Evolutionary conservation across 495 filamentous ascomycete genomes (phyloP).

Genomic region (Xylaria intraflava): DNA sequence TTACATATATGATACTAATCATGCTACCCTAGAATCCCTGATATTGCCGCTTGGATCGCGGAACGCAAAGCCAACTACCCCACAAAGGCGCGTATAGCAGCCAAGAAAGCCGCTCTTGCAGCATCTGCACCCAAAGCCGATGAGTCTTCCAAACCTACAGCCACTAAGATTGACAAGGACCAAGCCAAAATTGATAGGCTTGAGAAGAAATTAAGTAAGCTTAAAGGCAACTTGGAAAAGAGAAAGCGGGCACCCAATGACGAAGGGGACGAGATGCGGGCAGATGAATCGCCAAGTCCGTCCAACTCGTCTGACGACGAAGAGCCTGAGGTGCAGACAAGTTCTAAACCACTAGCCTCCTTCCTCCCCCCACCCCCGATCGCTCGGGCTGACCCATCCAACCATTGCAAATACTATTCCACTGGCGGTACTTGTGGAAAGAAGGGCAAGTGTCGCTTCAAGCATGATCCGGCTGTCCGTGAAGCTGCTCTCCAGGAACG

Average conservation of each 20-base stretch:
- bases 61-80: conserved; percentile 75
- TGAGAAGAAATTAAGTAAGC: conserved; percentile 43
- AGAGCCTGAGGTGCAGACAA: conserved; percentile 42
- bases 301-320: conserved; percentile 40
- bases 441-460: conserved; percentile 60
- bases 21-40: conserved; percentile 47
- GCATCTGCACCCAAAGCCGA: conserved; percentile 15
- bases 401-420: conserved; percentile 56
- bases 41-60: conserved; percentile 72
- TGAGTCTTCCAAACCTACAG: conserved; percentile 17
- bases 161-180: conserved; percentile 32
- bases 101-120: conserved; percentile 35
- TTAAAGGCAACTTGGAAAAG: conserved; percentile 48
- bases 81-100: conserved; percentile 56
- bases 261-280: conserved; percentile 50
- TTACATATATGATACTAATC: conserved; percentile 9
- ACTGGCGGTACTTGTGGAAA: conserved; percentile 55
- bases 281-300: conserved; percentile 26
- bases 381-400: conserved; percentile 43
- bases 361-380: conserved; percentile 35
- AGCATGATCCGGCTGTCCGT: conserved; percentile 48
- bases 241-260: conserved; percentile 51
- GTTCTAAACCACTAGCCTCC: conserved; percentile 18
- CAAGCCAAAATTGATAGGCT: conserved; percentile 45
- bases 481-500: conserved; percentile 47